These are phyloP conservation scores for Phialocephala subalpina DNA, from an alignment of 2,329 filamentous ascomycete species.

Conservation along the genomic window DNA sequence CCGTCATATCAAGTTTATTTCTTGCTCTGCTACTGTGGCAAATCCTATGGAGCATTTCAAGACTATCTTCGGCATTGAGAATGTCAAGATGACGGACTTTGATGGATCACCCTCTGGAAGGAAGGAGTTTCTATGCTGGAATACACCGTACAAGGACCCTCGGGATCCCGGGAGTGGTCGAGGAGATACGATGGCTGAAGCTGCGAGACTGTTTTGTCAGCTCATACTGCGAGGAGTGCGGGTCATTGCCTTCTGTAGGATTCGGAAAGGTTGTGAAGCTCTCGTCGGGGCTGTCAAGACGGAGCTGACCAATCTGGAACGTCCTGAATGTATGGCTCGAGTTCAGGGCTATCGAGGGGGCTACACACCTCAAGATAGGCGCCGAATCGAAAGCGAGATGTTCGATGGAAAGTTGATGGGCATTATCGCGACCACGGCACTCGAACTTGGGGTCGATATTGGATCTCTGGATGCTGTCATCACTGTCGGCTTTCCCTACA, in stretches of 20 bases:
- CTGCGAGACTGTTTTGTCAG: conserved; percentile 90
- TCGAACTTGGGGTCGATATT: conserved; percentile 95
- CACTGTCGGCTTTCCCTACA: conserved; percentile 94
- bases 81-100: conserved; percentile 84
- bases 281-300: conserved; percentile 81
- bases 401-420: conserved; percentile 94
- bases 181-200: conserved; percentile 82
- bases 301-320: conserved; percentile 77
- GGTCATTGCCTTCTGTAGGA: conserved; percentile 90
- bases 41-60: conserved; percentile 93
- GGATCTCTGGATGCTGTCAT: conserved; percentile 93
- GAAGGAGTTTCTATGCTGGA: conserved; percentile 98
- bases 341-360: conserved; percentile 97
- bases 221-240: conserved; percentile 87
- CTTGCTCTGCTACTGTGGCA: conserved; percentile 94
- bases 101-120: conserved; percentile 92
- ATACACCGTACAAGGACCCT: conserved; percentile 93
- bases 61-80: conserved; percentile 88
- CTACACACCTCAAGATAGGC: conserved; percentile 89
- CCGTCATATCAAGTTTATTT: conserved; percentile 84
- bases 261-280: conserved; percentile 88
- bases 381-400: conserved; percentile 93
- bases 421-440: conserved; percentile 90
- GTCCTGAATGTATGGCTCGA: conserved; percentile 76
- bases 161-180: conserved; percentile 86